Conservation (phyloP, 2,329 filamentous ascomycete species). For the Lasiodiplodia hormozganensis region DNA sequence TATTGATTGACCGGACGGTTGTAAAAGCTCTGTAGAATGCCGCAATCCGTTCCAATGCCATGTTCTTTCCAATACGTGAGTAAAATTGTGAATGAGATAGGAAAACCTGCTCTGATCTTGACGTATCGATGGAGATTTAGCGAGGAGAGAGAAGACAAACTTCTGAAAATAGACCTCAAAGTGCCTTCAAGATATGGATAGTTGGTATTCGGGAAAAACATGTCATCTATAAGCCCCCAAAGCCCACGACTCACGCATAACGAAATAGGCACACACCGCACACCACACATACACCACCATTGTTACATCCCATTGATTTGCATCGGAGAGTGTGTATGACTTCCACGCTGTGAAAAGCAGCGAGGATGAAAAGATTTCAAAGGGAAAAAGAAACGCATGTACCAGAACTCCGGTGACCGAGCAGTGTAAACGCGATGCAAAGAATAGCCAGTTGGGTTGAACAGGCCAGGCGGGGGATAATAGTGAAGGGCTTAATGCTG, state of each 20-base stretch:
- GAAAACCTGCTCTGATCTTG: no score
- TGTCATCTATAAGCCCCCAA: constrained; percentile 8
- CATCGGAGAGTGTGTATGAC: background rate
- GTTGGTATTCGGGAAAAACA: constrained; percentile 20
- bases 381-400: constrained; percentile 5
- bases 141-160: background rate
- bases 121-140: background rate
- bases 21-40: no score
- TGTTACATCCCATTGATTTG: constrained; percentile 3
- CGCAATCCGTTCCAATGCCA: no score
- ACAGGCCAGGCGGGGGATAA: background rate
- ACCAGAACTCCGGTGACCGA: constrained; percentile 21
- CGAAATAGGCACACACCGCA: background rate
- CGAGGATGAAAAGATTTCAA: background rate
- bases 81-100: no score
- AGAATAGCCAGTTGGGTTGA: background rate
- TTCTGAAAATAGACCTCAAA: background rate
- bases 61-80: no score
- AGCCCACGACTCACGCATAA: background rate
- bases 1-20: no score
- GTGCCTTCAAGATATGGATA: constrained; percentile 6
- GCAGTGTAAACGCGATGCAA: constrained; percentile 6
- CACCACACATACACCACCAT: constrained; percentile 3
- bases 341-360: background rate
- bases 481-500: constrained; percentile 4